These are phyloP conservation scores for Phialophora verrucosa DNA, from an alignment of 2,329 filamentous ascomycete genomes.

Conservation along the genomic window DNA sequence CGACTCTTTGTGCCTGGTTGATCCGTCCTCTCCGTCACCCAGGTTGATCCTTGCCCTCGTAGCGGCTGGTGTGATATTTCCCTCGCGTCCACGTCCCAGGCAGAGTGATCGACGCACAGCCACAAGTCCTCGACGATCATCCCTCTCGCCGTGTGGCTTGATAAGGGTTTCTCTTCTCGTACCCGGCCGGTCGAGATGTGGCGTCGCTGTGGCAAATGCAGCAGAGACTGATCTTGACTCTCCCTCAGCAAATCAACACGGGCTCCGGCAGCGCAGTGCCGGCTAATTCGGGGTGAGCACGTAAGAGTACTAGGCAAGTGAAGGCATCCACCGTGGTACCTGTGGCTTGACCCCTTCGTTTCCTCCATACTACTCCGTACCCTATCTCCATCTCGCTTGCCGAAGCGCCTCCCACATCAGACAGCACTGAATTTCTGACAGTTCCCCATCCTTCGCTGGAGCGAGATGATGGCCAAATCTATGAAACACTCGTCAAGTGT, in stretches of 20 bases:
- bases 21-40: constrained; percentile 5
- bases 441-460: constrained; percentile 11
- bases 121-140: constrained; percentile 18
- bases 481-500: constrained; percentile 17
- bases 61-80: constrained; percentile 5
- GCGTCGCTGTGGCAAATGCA: constrained; percentile 11
- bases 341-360: constrained; percentile 16
- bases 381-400: constrained; percentile 14
- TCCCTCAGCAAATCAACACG: background rate
- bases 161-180: background rate
- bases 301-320: background rate
- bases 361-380: background rate
- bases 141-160: background rate
- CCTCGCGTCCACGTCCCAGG: constrained; percentile 10
- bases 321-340: background rate
- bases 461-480: constrained; percentile 7
- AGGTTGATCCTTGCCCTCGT: constrained; percentile 17
- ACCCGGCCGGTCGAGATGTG: constrained; percentile 6
- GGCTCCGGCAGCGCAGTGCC: background rate
- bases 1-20: constrained; percentile 5
- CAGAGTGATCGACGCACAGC: constrained; percentile 28
- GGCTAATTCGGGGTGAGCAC: constrained; percentile 1
- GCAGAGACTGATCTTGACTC: background rate
- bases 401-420: constrained; percentile 7
- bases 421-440: constrained; percentile 10